Base-by-base conservation (phyloP, 139 green algal genomes). In the Protoeuglena noctilucae region DNA sequence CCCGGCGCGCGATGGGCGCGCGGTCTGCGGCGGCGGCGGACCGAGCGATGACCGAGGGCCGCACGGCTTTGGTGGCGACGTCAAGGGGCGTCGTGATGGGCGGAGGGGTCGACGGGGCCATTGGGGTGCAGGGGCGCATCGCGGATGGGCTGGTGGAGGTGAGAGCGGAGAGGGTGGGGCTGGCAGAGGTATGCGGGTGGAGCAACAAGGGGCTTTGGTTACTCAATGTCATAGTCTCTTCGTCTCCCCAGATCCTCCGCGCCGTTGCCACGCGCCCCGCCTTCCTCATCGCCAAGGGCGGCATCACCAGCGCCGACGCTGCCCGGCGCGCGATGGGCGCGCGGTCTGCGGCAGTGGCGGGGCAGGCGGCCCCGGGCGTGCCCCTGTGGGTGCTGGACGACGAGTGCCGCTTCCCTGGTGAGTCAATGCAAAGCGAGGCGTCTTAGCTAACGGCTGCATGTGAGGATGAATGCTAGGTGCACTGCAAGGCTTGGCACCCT, bases 361-460 rank as follows among this genome's bases (percentile, higher is more conserved):
- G 62, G n/a, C 63, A 70, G 48, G 63, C 63, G 6, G 24, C 40
- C 28, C 24, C 57, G 28, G 63, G 63, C 40, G 59, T 70, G 25
- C 63, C 63, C 18, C 49, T 70, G 31, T 70, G 63, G 63, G 30
- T 16, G 12, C 63, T 29, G 4, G 53, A 55, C 1, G 48, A 29
- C 28, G 23, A 7, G 19, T 21, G 18, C 19, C 48, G 40, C 17
- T 17, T 48, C 3, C 24, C n/a, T n/a, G n/a, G n/a, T n/a, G n/a
- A n/a, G n/a, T n/a, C n/a, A n/a, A n/a, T n/a, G n/a, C n/a, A n/a
- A n/a, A n/a, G n/a, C n/a, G n/a, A n/a, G n/a, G n/a, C n/a, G n/a
- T n/a, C n/a, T n/a, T n/a, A n/a, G n/a, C n/a, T n/a, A n/a, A n/a
- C n/a, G n/a, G n/a, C n/a, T n/a, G n/a, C n/a, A n/a, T n/a, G n/a